Percentiles rank a stretch among this genome's conserved stretches.
Conservation (phyloP, 768 basidiomycete genomes). For the Sporobolomyces pararoseus region DNA sequence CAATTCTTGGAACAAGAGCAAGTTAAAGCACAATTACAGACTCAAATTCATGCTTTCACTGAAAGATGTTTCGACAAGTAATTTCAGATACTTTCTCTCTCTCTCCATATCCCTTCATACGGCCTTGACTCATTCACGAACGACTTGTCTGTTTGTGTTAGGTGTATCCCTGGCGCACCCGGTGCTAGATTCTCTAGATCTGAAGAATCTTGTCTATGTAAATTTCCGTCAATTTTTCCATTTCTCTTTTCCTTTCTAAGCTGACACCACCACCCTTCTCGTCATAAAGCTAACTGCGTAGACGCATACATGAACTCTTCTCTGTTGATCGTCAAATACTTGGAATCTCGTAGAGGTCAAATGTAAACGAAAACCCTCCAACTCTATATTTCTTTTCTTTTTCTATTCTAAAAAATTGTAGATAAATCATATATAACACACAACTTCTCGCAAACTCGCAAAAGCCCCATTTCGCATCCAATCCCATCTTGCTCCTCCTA, state of each 20-base stretch:
- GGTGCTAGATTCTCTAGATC: constrained; percentile 70
- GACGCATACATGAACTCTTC: constrained; percentile 85
- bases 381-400: too few species aligned
- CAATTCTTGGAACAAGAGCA: constrained; percentile 77
- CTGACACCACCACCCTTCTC: too few species aligned
- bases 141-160: too few species aligned
- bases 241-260: background rate
- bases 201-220: constrained; percentile 69
- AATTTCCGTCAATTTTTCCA: background rate
- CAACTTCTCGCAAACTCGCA: too few species aligned
- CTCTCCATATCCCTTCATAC: background rate
- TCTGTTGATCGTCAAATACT: constrained; percentile 70
- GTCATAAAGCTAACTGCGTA: constrained; percentile 67
- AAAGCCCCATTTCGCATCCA: too few species aligned
- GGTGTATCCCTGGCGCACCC: constrained; percentile 79
- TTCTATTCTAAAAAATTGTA: too few species aligned
- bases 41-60: constrained; percentile 69
- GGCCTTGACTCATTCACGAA: too few species aligned
- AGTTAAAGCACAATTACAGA: constrained; percentile 66
- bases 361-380: constrained; percentile 5
- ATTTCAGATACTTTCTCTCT: background rate
- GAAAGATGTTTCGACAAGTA: constrained; percentile 87
- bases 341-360: constrained; percentile 49
- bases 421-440: too few species aligned
- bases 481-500: background rate